Evolutionary conservation across 2,329 filamentous ascomycete species (phyloP).

Genomic region (Hirsutella minnesotensis): DNA sequence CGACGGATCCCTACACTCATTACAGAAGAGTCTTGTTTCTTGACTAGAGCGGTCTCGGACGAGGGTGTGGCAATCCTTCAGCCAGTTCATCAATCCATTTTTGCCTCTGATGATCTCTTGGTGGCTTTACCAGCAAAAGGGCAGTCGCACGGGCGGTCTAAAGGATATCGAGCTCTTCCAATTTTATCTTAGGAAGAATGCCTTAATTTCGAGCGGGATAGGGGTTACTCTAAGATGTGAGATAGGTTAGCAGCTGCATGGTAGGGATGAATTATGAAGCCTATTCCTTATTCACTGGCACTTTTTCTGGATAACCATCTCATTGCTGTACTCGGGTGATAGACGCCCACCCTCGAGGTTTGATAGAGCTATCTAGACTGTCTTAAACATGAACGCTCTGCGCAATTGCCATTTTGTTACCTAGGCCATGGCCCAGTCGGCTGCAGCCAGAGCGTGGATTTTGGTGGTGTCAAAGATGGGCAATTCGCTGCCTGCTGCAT

Average conservation of each 20-base stretch:
- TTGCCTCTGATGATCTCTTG: background rate
- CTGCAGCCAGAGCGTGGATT: constrained; percentile 12
- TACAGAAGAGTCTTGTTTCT: background rate
- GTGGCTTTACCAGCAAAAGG: background rate
- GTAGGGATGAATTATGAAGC: too few relatives aligned
- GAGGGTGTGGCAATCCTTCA: background rate
- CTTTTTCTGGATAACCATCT: too few relatives aligned
- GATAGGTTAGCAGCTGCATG: too few relatives aligned
- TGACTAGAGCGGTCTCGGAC: background rate
- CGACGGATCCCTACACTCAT: background rate
- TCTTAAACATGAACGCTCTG: background rate
- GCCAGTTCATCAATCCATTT: background rate
- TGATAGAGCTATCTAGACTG: too few relatives aligned
- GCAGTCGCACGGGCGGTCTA: background rate
- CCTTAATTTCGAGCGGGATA: background rate
- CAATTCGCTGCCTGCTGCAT: constrained; percentile 5
- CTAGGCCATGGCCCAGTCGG: constrained; percentile 12
- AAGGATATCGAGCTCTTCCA: background rate
- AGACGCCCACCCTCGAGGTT: too few relatives aligned
- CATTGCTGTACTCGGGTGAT: too few relatives aligned
- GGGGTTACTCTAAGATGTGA: too few relatives aligned
- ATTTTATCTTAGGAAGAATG: background rate
- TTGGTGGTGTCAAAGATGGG: constrained; percentile 12
- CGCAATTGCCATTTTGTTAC: background rate
- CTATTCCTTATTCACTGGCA: too few relatives aligned